A percentile compares a stretch with the other conserved stretches of the same genome.
Evolutionary conservation across 2,329 filamentous ascomycete genomes (phyloP).

Genomic region (Neofusicoccum sp.): DNA sequence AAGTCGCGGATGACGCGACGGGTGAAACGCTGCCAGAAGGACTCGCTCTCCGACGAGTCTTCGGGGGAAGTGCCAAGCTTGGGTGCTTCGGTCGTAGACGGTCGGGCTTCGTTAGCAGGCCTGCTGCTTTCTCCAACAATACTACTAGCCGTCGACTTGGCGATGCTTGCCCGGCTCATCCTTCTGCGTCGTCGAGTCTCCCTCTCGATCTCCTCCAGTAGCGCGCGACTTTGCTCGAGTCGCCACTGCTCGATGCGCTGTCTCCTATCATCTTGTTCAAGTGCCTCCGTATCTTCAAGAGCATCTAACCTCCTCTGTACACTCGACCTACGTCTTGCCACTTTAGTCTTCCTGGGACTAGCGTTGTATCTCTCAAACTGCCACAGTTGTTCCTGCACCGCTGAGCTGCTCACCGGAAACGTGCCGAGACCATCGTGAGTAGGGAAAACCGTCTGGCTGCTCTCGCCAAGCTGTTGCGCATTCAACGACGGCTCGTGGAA

Average conservation of each 20-base stretch:
- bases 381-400: conserved; percentile 78
- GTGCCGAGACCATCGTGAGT: conserved; percentile 89
- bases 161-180: conserved; percentile 59
- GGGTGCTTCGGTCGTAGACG: conserved; percentile 40
- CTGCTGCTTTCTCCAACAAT: conserved; percentile 2
- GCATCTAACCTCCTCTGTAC: conserved; percentile 60
- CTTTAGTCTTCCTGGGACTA: conserved; percentile 55
- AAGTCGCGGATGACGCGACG: conserved; percentile 84
- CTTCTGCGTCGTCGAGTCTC: conserved; percentile 72
- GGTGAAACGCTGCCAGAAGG: conserved; percentile 80
- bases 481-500: conserved; percentile 65
- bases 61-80: conserved; percentile 35
- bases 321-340: conserved; percentile 56
- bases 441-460: conserved; percentile 74
- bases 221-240: conserved; percentile 81
- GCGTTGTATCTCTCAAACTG: conserved; percentile 87
- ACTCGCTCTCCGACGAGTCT: conserved; percentile 58
- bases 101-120: not conserved
- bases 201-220: conserved; percentile 86
- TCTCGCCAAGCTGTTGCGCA: conserved; percentile 51
- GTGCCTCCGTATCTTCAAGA: conserved; percentile 54
- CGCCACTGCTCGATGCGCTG: conserved; percentile 90
- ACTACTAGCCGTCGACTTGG: conserved; percentile 25
- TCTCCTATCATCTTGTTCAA: conserved; percentile 71
- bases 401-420: conserved; percentile 67